Conservation (phyloP, 2,329 filamentous ascomycete species). For the Helminthosporium solani region DNA sequence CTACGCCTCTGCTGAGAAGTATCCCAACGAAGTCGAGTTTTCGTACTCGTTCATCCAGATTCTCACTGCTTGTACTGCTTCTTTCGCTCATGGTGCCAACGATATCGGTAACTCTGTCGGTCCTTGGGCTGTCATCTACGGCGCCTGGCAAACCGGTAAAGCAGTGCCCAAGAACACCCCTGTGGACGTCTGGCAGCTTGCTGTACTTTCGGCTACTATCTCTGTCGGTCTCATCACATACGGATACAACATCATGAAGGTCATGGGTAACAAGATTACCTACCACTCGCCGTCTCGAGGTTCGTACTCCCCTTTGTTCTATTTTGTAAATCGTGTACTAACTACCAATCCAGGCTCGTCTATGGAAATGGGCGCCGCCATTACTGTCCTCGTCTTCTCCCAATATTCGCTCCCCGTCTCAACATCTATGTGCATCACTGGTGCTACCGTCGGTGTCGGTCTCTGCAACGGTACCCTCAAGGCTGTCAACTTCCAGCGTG, state of each 20-base stretch:
- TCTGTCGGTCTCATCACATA: conserved; percentile 69
- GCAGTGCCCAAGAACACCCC: conserved; percentile 62
- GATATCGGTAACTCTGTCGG: conserved; percentile 52
- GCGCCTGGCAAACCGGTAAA: conserved; percentile 57
- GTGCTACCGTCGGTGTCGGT: conserved; percentile 74
- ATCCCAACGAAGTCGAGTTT: conserved; percentile 42
- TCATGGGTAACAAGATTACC: conserved; percentile 81
- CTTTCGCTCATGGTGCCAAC: conserved; percentile 68
- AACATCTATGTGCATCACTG: conserved; percentile 69
- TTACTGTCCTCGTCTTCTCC: conserved; percentile 74
- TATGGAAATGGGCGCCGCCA: conserved; percentile 78
- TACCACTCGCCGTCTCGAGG: conserved; percentile 62
- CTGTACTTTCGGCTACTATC: conserved; percentile 64
- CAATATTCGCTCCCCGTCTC: conserved; percentile 75
- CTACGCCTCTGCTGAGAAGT: conserved; percentile 52
- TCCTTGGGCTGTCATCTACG: conserved; percentile 42
- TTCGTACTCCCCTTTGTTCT: conserved; percentile 6
- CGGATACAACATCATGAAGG: conserved; percentile 84
- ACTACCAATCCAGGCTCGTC: conserved; percentile 52
- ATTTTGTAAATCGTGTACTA: conserved; percentile 6
- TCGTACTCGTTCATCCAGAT: conserved; percentile 54
- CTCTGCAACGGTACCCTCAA: conserved; percentile 72
- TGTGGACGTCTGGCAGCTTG: conserved; percentile 75
- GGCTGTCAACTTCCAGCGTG: conserved; percentile 72
- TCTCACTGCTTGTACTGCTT: conserved; percentile 46